Evolutionary conservation across 148 eudicot species (phyloP), one percentile per base, ranked within the genome.

Genomic region (Camellia sinensis): DNA sequence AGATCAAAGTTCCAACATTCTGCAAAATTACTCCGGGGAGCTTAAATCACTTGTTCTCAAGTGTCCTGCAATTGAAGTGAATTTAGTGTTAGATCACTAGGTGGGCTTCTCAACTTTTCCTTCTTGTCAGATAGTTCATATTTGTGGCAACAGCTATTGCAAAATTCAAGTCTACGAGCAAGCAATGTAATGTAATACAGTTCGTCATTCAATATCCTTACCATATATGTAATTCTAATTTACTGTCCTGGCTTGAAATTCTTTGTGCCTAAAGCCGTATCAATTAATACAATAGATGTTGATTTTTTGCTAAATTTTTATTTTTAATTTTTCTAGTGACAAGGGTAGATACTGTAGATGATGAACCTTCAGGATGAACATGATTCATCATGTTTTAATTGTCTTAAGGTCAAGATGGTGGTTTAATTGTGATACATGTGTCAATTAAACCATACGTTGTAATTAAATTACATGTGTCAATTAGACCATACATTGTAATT

Each of bases 31-130:
- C 76, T 61, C 67, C 41, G 67, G 65, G 69, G 86, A 89, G 86
- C 90, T 95, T 56, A 83, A 85, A 72, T 77, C 81, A 64, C 90
- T 95, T 71, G 41, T 91, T 57, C 76, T 78, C 46, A 79, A 76
- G 37, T 83, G 87, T 71, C 84, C 88, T 53, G 82, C 53, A 67
- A 60, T 90, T 12, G 80, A 86, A 81, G 86, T 88, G 78, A 73
- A 82, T 68, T 80, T 85, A 37, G 80, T 71, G 60, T 21, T 73
- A 61, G 79, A 66, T 56, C 50, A 71, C 13, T 80, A 71, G 80
- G n/a, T 71, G 70, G 54, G 41, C 21, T 60, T 61, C 3, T 4
- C 6, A 7, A 18, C 37, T 18, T 21, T 22, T 37, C 37, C 40
- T 80, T 85, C 21, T 80, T 52, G 44, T 70, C 40, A 43, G 6